These are phyloP conservation scores for Rhinocladiella similis DNA, from an alignment of 2,329 filamentous ascomycete species.

Conservation along the genomic window DNA sequence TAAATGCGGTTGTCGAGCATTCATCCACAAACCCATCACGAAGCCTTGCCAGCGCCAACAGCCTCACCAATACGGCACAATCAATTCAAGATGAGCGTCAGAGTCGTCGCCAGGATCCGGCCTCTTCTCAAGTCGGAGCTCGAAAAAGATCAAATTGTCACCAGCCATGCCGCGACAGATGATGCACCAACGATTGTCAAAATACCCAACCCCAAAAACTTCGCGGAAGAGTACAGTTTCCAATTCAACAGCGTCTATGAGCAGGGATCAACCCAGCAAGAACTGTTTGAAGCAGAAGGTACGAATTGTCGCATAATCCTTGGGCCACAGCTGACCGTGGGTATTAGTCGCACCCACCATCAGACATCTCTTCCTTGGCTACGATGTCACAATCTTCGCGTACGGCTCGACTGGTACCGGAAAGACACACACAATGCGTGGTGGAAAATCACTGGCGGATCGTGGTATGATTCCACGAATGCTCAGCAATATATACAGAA, in stretches of 20 bases:
- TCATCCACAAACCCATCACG: not conserved
- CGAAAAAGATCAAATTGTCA: slow-evolving; percentile 84
- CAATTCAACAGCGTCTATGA: slow-evolving; percentile 94
- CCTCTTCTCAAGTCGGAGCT: slow-evolving; percentile 83
- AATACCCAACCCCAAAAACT: slow-evolving; percentile 93
- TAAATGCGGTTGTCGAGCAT: not conserved
- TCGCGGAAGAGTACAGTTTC: slow-evolving; percentile 86
- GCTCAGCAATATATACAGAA: slow-evolving; percentile 80
- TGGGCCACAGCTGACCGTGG: too few species aligned
- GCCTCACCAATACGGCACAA: not conserved
- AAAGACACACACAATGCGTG: slow-evolving; percentile 95
- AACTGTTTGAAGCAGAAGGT: slow-evolving; percentile 88
- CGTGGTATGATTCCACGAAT: slow-evolving; percentile 84
- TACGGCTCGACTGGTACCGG: slow-evolving; percentile 93
- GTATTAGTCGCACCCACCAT: slow-evolving; percentile 79
- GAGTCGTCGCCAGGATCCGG: slow-evolving; percentile 87
- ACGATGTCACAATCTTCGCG: slow-evolving; percentile 86
- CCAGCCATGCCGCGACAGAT: slow-evolving; percentile 59
- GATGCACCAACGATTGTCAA: slow-evolving; percentile 68
- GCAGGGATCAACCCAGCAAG: slow-evolving; percentile 75
- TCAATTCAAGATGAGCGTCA: slow-evolving; percentile 50
- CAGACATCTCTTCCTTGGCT: slow-evolving; percentile 87
- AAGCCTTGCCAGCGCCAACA: too few species aligned
- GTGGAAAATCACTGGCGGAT: slow-evolving; percentile 80
- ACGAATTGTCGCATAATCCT: not conserved